Base-by-base conservation (phyloP, 768 basidiomycete species). In the Mycena vitilis region DNA sequence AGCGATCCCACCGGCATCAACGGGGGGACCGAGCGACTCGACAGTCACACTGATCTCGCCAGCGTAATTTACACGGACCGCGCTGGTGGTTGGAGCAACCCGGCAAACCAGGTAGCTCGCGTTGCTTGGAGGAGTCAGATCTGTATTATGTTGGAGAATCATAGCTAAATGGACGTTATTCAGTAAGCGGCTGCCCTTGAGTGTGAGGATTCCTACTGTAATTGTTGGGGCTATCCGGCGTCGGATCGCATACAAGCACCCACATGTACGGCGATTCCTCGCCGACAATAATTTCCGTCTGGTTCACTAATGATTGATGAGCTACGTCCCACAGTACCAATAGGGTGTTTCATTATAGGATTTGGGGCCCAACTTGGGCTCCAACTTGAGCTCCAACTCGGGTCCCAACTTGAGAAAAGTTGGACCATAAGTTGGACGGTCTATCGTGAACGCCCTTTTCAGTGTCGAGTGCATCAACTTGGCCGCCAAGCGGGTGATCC, bases 41-140 rank as follows among this genome's bases (percentile, higher is more conserved):
- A 66, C 44, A 2, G 0, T 56, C 30, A 37, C 15, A 20, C 45
- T 66, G 13, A 66, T 60, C 15, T 36, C 52, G 4, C 44, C 59
- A 25, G 30, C 42, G 25, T 60, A 54, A n/a, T 57, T 36, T 23
- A 23, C 65, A 1, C 18, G 25, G 30, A 60, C 22, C 5, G 30
- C 22, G 52, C 37, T 67, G 9, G 38, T 57, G 22, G n/a, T 67
- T 15, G 65, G 66, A 4, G 66, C 60, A 16, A 67, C n/a, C 16
- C 61, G 42, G 53, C 65, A 66, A 30, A 66, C 65, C 22, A 66
- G 48, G 51, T 66, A 66, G 58, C 57, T 66, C 16, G 51, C 56
- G 1, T 55, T 53, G 53, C 34, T 40, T 1, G 44, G 13, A 30
- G 59, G 59, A 1, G 44, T 61, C 7, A 66, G 22, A 20, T 22